Base-by-base conservation (phyloP, 2,329 filamentous ascomycete genomes). In the Xylaria sp. region DNA sequence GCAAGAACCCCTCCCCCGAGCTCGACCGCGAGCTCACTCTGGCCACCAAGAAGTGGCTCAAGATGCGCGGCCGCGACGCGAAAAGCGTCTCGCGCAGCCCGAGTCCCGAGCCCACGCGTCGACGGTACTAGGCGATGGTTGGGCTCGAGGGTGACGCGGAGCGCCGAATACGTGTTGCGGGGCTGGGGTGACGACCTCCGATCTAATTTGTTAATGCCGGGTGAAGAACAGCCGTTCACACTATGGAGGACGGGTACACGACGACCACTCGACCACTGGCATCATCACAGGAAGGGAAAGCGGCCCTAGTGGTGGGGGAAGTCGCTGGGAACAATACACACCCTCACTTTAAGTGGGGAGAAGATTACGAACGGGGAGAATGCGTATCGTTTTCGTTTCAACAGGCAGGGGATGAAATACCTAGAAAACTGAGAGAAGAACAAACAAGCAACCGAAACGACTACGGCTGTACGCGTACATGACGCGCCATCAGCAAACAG, bases 21-120 rank as follows among this genome's bases (percentile, higher is more conserved):
- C 84, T 99, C 75, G 96, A 99, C 70, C 85, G 91, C 71, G 96
- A 99, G 74, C 81, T 99, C 75, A 90, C 92, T 71, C 86, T 98
- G 74, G 89, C 89, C 76, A 98, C 95, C 71, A 97, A 97, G 88
- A 98, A 98, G 86, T 98, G 95, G 94, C 84, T 98, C 78, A 93
- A 93, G 84, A 83, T 89, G 82, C 87, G 93, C 69, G 95, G 94
- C 21, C 86, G 92, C 75, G 95, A 98, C 82, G 90, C 91, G 78
- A 89, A 93, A 81, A 97, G 93, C 80, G 88, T 90, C 71, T 92
- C 85, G 72, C 88, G 93, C 77, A 97, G 93, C 78, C 93, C 94
- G 0, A 96, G 92, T 74, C 95, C 95, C 3, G 93, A 97, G 80
- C 93, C 93, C 5, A 89, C 90, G 69, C 88, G 91, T 77, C 90